Evolutionary conservation across 495 filamentous ascomycete species (phyloP).

Genomic region (Lophiostoma macrostomum): DNA sequence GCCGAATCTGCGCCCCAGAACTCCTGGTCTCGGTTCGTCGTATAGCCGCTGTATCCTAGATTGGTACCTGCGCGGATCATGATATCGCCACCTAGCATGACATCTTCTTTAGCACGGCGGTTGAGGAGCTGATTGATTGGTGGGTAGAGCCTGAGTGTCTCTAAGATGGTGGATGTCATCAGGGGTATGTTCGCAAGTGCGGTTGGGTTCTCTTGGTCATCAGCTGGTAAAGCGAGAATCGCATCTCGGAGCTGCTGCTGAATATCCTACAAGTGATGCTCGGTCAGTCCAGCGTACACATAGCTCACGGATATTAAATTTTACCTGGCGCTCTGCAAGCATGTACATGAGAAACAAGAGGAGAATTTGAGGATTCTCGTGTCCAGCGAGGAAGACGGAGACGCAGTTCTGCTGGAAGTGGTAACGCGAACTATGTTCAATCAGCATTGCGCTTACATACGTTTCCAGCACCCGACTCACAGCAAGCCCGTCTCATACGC

Average conservation of each 20-base stretch:
- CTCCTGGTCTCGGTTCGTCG: slow-evolving; percentile 36
- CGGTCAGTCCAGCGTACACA: too few relatives aligned
- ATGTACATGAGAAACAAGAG: slow-evolving; percentile 40
- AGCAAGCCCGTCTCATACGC: too few relatives aligned
- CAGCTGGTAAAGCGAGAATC: slow-evolving; percentile 9
- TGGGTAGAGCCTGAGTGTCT: slow-evolving; percentile 45
- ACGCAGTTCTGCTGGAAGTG: slow-evolving; percentile 42
- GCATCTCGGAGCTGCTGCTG: slow-evolving; percentile 39
- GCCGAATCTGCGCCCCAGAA: slow-evolving; percentile 39
- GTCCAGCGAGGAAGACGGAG: slow-evolving; percentile 41
- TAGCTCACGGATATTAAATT: too few relatives aligned
- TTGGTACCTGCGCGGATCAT: slow-evolving; percentile 39
- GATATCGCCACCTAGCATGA: slow-evolving; percentile 38
- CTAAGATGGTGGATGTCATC: slow-evolving; percentile 42
- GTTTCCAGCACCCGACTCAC: too few relatives aligned
- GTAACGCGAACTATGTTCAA: too few relatives aligned
- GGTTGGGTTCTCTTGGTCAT: neutral
- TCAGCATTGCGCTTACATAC: slow-evolving; percentile 1
- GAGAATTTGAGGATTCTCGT: slow-evolving; percentile 43
- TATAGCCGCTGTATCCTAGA: slow-evolving; percentile 43
- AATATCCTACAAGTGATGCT: too few relatives aligned
- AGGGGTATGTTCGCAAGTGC: slow-evolving; percentile 34
- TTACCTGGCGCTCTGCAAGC: slow-evolving; percentile 36
- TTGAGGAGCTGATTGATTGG: slow-evolving; percentile 45
- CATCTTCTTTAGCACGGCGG: slow-evolving; percentile 20